Evolutionary conservation across 345 rosid species (phyloP), one percentile per base, ranked within the genome.

Genomic region (Populus simonii): DNA sequence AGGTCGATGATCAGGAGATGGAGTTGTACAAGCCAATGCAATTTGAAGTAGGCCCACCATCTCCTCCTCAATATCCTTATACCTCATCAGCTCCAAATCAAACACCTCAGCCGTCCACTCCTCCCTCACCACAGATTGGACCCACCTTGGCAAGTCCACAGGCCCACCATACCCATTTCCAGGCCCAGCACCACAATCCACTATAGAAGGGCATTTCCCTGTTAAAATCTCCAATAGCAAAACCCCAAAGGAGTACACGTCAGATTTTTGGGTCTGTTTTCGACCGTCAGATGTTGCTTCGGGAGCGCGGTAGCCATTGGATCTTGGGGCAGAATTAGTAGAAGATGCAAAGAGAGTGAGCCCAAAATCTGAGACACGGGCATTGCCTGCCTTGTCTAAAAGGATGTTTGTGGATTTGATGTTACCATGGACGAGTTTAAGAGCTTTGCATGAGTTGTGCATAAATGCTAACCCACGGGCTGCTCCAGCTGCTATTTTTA

Each of bases 21-120:
- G 79, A 2, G 89, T 71, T 0, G 94, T 85, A 73, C 93, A 92
- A 0, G 89, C 87, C 92, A 92, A 85, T 0, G 97, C 97, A 20
- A 92, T 85, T 82, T 92, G 93, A 72, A 92, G 25, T 80, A 89
- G 41, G 25, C 91, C 94, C 43, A 90, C 97, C 97, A 92, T 92
- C 82, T 92, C 94, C 83, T 89, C 97, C 81, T 92, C 97, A 22
- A 90, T 90, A 71, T 90, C 92, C 81, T 90, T 90, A 68, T 90
- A 92, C 89, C 94, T 88, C 94, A 92, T 90, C 78, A 92, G 77
- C 92, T 92, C 97, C 80, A 90, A 61, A 84, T 92, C 97, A 29
- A 92, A 92, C 61, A 92, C 94, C 83, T 92, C 94, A 7, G 97
- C 97, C 29, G 97, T 92, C 97, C 97, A 92, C 73, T 90, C 94